phyloP scores from a whole-genome alignment of 768 basidiomycete genomes.

The Boletus insuetus region DNA sequence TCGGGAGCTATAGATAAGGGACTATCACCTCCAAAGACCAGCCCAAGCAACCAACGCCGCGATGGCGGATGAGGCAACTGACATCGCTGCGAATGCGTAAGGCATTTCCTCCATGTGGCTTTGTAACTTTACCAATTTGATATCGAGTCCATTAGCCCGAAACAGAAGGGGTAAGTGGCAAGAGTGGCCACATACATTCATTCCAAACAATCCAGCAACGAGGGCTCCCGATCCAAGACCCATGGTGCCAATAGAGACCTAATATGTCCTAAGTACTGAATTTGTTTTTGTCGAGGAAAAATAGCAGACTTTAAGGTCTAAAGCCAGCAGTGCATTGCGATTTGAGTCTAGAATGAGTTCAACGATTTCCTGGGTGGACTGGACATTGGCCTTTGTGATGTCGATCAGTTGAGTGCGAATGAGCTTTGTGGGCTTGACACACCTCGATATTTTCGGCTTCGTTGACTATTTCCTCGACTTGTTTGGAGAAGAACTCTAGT shows the following conservation, averaged over 20 bases:
- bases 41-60: constrained; percentile 60
- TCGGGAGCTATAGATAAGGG: constrained; percentile 13
- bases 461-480: constrained; percentile 94
- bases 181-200: constrained; percentile 72
- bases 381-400: constrained; percentile 66
- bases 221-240: constrained; percentile 90
- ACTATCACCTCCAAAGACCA: constrained; percentile 59
- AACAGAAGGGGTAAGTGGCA: constrained; percentile 16
- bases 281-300: neutral
- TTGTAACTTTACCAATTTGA: constrained; percentile 51
- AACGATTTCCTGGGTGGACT: constrained; percentile 97
- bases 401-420: neutral
- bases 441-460: constrained; percentile 88
- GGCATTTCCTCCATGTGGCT: constrained; percentile 71
- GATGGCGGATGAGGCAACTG: constrained; percentile 53
- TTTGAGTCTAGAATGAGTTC: constrained; percentile 96
- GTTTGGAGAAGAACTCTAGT: constrained; percentile 93
- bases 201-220: constrained; percentile 89
- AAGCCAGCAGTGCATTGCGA: constrained; percentile 85
- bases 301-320: constrained; percentile 75
- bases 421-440: constrained; percentile 12
- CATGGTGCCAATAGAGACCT: constrained; percentile 94
- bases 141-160: constrained; percentile 20
- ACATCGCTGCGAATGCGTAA: constrained; percentile 71
- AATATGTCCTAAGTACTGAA: constrained; percentile 2